These are phyloP conservation scores for Skeletonema potamos DNA, from an alignment of 108 stramenopile species.

Conservation along the genomic window DNA sequence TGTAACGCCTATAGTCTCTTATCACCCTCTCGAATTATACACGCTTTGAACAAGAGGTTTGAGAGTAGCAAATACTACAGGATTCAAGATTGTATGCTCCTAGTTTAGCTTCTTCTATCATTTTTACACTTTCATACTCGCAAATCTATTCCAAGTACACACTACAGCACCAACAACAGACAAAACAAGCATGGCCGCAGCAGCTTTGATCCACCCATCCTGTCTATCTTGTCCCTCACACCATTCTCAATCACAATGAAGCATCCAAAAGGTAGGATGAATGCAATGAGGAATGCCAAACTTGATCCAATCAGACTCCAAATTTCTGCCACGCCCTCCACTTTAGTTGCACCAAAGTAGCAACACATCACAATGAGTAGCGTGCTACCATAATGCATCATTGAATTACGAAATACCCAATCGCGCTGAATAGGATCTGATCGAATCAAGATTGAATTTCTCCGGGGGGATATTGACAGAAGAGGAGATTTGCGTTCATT, in stretches of 20 bases:
- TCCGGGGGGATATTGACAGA: background rate
- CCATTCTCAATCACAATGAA: slow-evolving; percentile 45
- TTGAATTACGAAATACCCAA: slow-evolving; percentile 35
- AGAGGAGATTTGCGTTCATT: background rate
- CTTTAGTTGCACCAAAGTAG: slow-evolving; percentile 58
- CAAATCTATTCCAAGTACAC: slow-evolving; percentile 48
- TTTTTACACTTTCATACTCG: background rate
- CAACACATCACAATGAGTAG: slow-evolving; percentile 51
- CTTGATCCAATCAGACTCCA: slow-evolving; percentile 76
- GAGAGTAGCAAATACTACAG: too few relatives aligned
- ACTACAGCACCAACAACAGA: slow-evolving; percentile 25
- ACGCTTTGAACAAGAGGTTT: too few relatives aligned
- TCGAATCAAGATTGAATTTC: slow-evolving; percentile 17
- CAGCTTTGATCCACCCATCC: slow-evolving; percentile 10
- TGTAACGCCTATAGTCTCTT: too few relatives aligned
- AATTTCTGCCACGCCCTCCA: slow-evolving; percentile 73
- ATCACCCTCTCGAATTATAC: too few relatives aligned
- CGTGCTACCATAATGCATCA: slow-evolving; percentile 54
- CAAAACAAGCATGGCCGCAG: slow-evolving; percentile 38
- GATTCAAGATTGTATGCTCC: too few relatives aligned
- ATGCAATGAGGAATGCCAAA: slow-evolving; percentile 76
- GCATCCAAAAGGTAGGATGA: slow-evolving; percentile 60
- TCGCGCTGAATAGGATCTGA: slow-evolving; percentile 28
- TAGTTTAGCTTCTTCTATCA: too few relatives aligned
- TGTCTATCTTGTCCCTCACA: slow-evolving; percentile 11